Evolutionary conservation across 179 eudicot genomes (phyloP).

Genomic region (Vitellaria paradoxa): DNA sequence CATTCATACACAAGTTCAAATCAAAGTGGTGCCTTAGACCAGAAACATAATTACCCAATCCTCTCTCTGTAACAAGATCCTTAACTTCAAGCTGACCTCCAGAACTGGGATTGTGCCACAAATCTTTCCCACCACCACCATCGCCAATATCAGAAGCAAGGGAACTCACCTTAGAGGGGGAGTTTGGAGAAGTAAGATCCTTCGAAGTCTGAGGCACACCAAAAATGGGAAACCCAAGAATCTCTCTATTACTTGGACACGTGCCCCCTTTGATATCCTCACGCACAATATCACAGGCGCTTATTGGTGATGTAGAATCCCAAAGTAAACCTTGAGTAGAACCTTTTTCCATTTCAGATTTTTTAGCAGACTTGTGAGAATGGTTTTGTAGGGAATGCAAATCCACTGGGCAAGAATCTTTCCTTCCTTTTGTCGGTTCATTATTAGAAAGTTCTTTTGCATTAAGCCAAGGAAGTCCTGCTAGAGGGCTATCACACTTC

Average conservation of each 20-base stretch:
- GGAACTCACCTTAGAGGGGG: not conserved
- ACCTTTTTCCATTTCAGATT: conserved; percentile 3
- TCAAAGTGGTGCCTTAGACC: conserved; percentile 29
- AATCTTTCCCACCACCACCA: not conserved
- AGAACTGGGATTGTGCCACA: not conserved
- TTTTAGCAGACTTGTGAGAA: conserved; percentile 22
- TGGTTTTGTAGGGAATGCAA: conserved; percentile 25
- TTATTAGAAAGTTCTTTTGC: conserved; percentile 8
- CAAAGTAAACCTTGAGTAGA: conserved; percentile 5
- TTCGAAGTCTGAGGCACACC: conserved; percentile 8
- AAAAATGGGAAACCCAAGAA: conserved; percentile 19
- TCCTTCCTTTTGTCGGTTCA: conserved; percentile 14
- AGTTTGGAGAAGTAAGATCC: not conserved
- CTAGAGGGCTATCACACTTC: conserved; percentile 14
- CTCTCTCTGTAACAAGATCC: conserved; percentile 10
- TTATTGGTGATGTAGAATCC: not conserved
- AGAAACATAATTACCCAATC: conserved; percentile 5
- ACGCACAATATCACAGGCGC: not conserved
- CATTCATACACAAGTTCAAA: conserved; percentile 36
- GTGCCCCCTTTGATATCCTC: not conserved
- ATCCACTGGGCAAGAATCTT: conserved; percentile 20
- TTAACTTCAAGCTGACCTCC: conserved; percentile 2
- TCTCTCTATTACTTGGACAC: conserved; percentile 5
- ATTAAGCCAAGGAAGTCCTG: conserved; percentile 26
- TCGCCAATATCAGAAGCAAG: not conserved